phyloP scores from a whole-genome alignment of 805 yeast genomes.

The Hanseniaspora opuntiae region DNA sequence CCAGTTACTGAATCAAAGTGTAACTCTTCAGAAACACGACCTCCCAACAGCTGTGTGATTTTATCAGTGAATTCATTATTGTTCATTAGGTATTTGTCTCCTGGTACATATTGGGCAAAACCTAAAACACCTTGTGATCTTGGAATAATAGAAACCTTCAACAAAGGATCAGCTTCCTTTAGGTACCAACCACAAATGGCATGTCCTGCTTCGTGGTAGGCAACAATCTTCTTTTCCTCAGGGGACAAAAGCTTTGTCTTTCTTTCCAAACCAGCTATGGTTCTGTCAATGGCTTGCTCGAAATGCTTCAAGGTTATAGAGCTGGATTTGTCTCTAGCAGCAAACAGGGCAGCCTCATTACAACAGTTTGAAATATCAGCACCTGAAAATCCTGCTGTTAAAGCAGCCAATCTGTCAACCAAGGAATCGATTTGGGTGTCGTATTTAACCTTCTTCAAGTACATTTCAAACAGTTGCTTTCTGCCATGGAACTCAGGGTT shows the following conservation, averaged over 20 bases:
- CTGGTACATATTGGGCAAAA: constrained; percentile 89
- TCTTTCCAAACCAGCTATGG: constrained; percentile 85
- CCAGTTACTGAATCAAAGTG: constrained; percentile 79
- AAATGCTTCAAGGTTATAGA: constrained; percentile 58
- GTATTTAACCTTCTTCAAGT: constrained; percentile 47
- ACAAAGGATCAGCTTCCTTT: constrained; percentile 74
- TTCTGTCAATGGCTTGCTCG: constrained; percentile 87
- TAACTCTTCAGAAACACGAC: constrained; percentile 80
- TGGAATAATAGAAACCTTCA: constrained; percentile 88
- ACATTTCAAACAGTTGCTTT: constrained; percentile 72
- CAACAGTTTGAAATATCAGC: constrained; percentile 93
- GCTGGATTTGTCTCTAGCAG: constrained; percentile 63
- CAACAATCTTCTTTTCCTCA: constrained; percentile 73
- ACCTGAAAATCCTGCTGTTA: constrained; percentile 92
- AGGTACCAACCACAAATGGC: constrained; percentile 92
- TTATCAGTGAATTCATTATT: constrained; percentile 66
- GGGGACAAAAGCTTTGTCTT: constrained; percentile 65
- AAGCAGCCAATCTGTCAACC: constrained; percentile 74
- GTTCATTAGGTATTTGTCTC: constrained; percentile 68
- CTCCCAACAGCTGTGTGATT: constrained; percentile 91
- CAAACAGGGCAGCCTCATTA: constrained; percentile 87
- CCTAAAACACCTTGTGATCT: constrained; percentile 91
- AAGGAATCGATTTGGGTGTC: constrained; percentile 40
- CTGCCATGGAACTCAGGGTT: constrained; percentile 83
- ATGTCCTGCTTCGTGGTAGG: constrained; percentile 94